Evolutionary conservation across 2,329 filamentous ascomycete species (phyloP).

Genomic region (Moelleriella libera): DNA sequence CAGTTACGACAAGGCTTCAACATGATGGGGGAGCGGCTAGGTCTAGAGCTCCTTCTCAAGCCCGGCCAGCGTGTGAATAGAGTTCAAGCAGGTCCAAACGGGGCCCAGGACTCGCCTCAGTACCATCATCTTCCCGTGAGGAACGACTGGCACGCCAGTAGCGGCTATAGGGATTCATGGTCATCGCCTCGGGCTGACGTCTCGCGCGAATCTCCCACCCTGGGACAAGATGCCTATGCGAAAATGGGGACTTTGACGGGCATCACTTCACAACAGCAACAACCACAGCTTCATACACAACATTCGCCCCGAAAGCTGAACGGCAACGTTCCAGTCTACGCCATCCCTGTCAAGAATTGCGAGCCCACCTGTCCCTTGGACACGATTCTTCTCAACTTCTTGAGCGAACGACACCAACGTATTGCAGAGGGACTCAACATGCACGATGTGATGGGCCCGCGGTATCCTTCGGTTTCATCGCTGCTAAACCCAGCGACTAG

Average conservation of each 20-base stretch:
- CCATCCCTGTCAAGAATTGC: slow-evolving; percentile 39
- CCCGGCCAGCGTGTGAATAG: slow-evolving; percentile 26
- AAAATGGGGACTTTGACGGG: not conserved
- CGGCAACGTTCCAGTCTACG: slow-evolving; percentile 9
- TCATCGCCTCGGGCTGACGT: not conserved
- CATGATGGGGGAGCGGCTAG: slow-evolving; percentile 51
- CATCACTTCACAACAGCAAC: no score
- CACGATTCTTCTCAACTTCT: slow-evolving; percentile 64
- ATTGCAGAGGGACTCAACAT: slow-evolving; percentile 49
- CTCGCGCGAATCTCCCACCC: not conserved
- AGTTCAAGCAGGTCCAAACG: slow-evolving; percentile 35
- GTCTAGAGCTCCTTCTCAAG: slow-evolving; percentile 57
- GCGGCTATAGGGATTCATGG: slow-evolving; percentile 2
- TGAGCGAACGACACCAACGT: slow-evolving; percentile 52
- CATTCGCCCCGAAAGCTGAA: not conserved
- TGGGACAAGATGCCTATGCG: not conserved
- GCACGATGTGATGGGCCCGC: slow-evolving; percentile 57
- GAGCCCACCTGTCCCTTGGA: slow-evolving; percentile 65
- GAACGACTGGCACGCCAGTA: slow-evolving; percentile 28
- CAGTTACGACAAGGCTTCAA: slow-evolving; percentile 41
- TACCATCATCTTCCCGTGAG: slow-evolving; percentile 35
- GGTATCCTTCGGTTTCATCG: slow-evolving; percentile 67
- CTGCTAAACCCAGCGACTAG: slow-evolving; percentile 55
- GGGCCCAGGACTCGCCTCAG: slow-evolving; percentile 28
- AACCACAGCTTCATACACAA: no score